Base-by-base conservation (phyloP, 345 rosid genomes). In the Salix suchowensis region DNA sequence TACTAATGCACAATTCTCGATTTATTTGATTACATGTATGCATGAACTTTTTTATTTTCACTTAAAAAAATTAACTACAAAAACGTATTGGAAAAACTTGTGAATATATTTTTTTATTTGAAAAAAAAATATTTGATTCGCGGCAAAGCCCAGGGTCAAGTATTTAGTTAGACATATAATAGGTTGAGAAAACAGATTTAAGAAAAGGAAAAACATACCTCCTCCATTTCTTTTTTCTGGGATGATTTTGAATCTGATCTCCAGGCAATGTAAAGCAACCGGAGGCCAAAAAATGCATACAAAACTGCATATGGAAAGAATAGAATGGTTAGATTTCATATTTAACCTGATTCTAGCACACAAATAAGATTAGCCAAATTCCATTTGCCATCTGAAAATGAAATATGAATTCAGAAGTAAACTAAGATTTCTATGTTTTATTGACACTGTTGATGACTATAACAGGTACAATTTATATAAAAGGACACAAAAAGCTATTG, bases 241-340 rank as follows among this genome's bases (percentile, higher is more conserved):
- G 86, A 87, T 55, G 92, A 81, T 87, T 94, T 96, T 82, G 99
- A 74, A 89, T 96, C 97, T 21, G 99, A 92, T 80, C 89, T 94
- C 98, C 98, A 96, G 62, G 99, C 99, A 83, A 96, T 96, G 88
- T 94, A 96, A 82, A 96, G 97, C 69, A 96, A 82, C 76, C 98
- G 94, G 73, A 96, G 82, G 24, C 99, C 98, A 72, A 96, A 96
- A 85, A 92, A 94, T 50, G 90, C 87, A 86, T 96, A 94, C 37
- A 94, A 92, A 80, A 94, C 97, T 94, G 89, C 81, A 82, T 40
- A 58, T 24, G 73, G 66, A 76, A 79, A 80, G 48, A 37, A 77
- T 40, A 55, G 24, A 55, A 21, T 55, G 23, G 26, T 55, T n/a
- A 55, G 13, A 21, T 55, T 55, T 8, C 24, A 21, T 21, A 55